These are phyloP conservation scores for Chaetomium sp. DNA, from an alignment of 2,329 filamentous ascomycete species.

Conservation along the genomic window DNA sequence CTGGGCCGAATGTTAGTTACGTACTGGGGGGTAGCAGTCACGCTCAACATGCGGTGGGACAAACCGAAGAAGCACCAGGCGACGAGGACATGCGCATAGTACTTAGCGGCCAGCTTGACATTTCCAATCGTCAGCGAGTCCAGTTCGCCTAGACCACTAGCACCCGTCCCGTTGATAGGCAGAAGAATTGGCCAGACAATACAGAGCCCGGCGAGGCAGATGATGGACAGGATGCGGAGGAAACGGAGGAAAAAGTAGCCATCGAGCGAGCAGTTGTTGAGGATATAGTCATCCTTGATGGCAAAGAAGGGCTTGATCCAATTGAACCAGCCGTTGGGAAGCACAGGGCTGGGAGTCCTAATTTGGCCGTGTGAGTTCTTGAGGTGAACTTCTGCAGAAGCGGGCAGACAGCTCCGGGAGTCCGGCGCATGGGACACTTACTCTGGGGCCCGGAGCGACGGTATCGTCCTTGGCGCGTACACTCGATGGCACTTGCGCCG, in stretches of 20 bases:
- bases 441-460: constrained; percentile 44
- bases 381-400: background rate
- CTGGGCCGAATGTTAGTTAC: constrained; percentile 18
- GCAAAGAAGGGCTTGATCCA: constrained; percentile 59
- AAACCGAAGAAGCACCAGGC: constrained; percentile 71
- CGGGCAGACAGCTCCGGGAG: background rate
- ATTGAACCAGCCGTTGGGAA: constrained; percentile 51
- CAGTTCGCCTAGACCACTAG: constrained; percentile 58
- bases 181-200: constrained; percentile 83
- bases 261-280: constrained; percentile 84
- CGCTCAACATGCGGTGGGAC: background rate
- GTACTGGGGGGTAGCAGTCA: background rate
- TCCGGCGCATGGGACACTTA: constrained; percentile 35
- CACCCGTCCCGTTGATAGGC: constrained; percentile 78
- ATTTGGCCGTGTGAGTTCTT: no score
- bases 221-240: constrained; percentile 66
- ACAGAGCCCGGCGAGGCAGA: constrained; percentile 71
- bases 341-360: constrained; percentile 49
- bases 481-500: constrained; percentile 45
- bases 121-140: constrained; percentile 52
- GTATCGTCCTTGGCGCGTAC: constrained; percentile 49
- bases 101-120: constrained; percentile 52
- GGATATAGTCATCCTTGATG: constrained; percentile 65
- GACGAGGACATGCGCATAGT: constrained; percentile 75
- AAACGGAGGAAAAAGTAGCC: constrained; percentile 84